Evolutionary conservation across 2,329 filamentous ascomycete species (phyloP).

Genomic region (Fusarium neocosmosporiellum): DNA sequence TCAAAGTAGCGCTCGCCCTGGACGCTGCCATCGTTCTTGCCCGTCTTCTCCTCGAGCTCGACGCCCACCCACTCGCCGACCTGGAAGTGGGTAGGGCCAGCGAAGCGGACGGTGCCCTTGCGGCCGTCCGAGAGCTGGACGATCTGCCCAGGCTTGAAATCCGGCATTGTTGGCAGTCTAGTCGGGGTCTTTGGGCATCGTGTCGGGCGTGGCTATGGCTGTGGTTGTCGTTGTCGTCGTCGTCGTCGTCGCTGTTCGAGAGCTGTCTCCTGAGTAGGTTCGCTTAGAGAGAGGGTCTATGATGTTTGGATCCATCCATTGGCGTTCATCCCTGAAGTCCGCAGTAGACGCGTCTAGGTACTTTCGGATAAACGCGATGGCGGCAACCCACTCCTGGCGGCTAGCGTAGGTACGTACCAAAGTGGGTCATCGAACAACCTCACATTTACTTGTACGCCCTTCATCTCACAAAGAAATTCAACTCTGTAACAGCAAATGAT

Average conservation of each 20-base stretch:
- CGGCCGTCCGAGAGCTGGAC: slow-evolving; percentile 84
- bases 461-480: slow-evolving; percentile 1
- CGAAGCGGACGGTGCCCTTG: slow-evolving; percentile 81
- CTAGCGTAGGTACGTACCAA: slow-evolving; percentile 29
- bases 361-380: slow-evolving; percentile 45
- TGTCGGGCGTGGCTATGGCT: slow-evolving; percentile 35
- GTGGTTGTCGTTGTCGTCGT: slow-evolving; percentile 6
- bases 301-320: slow-evolving; percentile 15
- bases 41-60: slow-evolving; percentile 82
- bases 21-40: slow-evolving; percentile 95
- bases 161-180: slow-evolving; percentile 56
- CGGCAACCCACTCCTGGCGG: slow-evolving; percentile 31
- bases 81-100: slow-evolving; percentile 83
- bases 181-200: slow-evolving; percentile 47
- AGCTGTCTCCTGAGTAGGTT: slow-evolving; percentile 35
- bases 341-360: slow-evolving; percentile 38
- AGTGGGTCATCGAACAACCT: background rate
- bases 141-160: slow-evolving; percentile 74
- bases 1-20: slow-evolving; percentile 90
- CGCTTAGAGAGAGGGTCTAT: slow-evolving; percentile 21
- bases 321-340: slow-evolving; percentile 13
- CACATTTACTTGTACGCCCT: slow-evolving; percentile 9
- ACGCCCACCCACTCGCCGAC: slow-evolving; percentile 89
- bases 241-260: slow-evolving; percentile 1
- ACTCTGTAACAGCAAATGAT: background rate